Evolutionary conservation across 1,284 basidiomycete species (phyloP), one percentile per base, ranked within the genome.

Genomic region (Puccinia hordei): DNA sequence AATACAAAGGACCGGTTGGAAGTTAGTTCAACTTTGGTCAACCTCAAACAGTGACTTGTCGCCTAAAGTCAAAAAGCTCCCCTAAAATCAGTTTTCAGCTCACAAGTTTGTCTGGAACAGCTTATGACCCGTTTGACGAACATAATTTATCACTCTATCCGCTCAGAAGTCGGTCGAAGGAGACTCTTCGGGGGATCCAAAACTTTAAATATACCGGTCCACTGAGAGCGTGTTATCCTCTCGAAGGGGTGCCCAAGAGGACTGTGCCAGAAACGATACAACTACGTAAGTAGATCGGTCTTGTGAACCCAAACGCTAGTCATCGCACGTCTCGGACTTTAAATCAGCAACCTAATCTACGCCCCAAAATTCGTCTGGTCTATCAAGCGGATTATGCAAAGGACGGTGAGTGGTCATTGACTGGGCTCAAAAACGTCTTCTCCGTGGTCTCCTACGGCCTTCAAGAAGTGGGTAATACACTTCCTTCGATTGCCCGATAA

Each of bases 331-430:
- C 27, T 12, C 33, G 59, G 13, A 51, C 68, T 44, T 35, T 22
- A 38, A 38, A 13, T 38, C 38, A 13, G n/a, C 33, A 38, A 38
- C 12, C 41, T 68, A n/a, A 27, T n/a, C 24, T 27, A n/a, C 57
- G 22, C 46, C 46, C 17, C 46, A 17, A 10, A 5, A 49, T 17
- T 19, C 46, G 46, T 49, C 46, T 22, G 24, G 33, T 61, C 33
- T 12, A 15, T 61, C 59, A 38, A 79, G 77, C 77, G 24, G 77
- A 79, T 79, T 79, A 79, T 72, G 77, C 57, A 33, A 71, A 71
- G 57, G 77, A 79, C 59, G 65, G 77, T 79, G 77, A 79, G 77
- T 79, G 65, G 65, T 79, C 77, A 10, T n/a, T 79, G 51, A 59
- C 53, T 44, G 77, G 77, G 12, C 53, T 79, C n/a, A 59, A 46